Conservation (phyloP, 2,329 filamentous ascomycete genomes). For the Botryotinia convoluta region DNA sequence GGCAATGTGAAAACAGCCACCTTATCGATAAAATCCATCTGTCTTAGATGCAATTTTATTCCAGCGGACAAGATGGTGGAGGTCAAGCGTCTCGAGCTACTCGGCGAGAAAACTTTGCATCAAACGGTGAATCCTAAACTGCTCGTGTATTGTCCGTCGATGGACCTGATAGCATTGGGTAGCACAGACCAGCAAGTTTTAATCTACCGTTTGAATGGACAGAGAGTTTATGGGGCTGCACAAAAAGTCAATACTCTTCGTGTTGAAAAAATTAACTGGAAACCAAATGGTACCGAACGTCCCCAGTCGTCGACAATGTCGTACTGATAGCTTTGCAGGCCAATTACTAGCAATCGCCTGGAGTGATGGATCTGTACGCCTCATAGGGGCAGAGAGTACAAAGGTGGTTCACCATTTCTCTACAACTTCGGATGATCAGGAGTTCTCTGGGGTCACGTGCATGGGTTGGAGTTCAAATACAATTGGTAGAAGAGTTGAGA, state of each 20-base stretch:
- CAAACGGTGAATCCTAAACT: constrained; percentile 54
- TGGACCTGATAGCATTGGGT: constrained; percentile 78
- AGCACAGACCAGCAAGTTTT: constrained; percentile 66
- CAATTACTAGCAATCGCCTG: constrained; percentile 80
- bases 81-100: constrained; percentile 38
- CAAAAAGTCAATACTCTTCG: constrained; percentile 39
- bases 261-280: constrained; percentile 42
- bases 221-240: constrained; percentile 57
- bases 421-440: constrained; percentile 31
- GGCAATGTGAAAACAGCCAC: constrained; percentile 9
- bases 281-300: constrained; percentile 36
- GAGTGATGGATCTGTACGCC: constrained; percentile 74
- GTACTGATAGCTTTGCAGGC: constrained; percentile 41
- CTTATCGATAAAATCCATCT: neutral
- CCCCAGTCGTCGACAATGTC: neutral
- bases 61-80: constrained; percentile 25
- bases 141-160: constrained; percentile 75
- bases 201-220: constrained; percentile 76
- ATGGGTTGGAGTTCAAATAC: constrained; percentile 40
- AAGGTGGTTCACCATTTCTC: constrained; percentile 74
- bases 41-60: neutral
- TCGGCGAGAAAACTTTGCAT: constrained; percentile 58
- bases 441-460: constrained; percentile 45
- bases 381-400: constrained; percentile 76
- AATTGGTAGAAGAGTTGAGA: constrained; percentile 27